phyloP scores from a whole-genome alignment of 2,329 filamentous ascomycete species.

The Geosmithia flava region DNA sequence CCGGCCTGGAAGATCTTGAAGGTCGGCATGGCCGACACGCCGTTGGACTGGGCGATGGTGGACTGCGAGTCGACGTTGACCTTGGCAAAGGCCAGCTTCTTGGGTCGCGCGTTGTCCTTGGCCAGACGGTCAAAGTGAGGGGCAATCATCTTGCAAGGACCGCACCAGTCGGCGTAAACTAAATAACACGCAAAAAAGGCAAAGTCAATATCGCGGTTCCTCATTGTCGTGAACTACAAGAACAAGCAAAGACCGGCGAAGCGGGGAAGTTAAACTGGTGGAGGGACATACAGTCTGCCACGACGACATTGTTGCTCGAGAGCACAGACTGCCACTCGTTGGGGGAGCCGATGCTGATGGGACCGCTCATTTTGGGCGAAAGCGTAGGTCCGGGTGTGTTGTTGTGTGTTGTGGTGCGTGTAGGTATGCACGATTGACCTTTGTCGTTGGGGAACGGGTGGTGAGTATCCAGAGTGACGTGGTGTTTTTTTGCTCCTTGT shows the following conservation, averaged over 20 bases:
- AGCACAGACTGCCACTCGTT: conserved; percentile 64
- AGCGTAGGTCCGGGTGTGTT: too few relatives aligned
- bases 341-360: conserved; percentile 48
- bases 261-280: too few relatives aligned
- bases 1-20: conserved; percentile 83
- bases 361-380: conserved; percentile 26
- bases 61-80: conserved; percentile 80
- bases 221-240: too few relatives aligned
- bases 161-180: conserved; percentile 96
- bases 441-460: not conserved
- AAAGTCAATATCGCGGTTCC: conserved; percentile 11
- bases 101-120: conserved; percentile 65
- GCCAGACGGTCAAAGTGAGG: conserved; percentile 81
- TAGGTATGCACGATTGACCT: not conserved
- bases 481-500: not conserved
- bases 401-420: not conserved
- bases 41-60: conserved; percentile 64
- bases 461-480: not conserved
- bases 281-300: conserved; percentile 70
- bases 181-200: too few relatives aligned
- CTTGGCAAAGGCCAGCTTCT: conserved; percentile 80
- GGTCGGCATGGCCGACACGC: conserved; percentile 81
- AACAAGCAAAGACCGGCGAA: not conserved
- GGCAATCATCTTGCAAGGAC: conserved; percentile 84
- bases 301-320: conserved; percentile 62